Evolutionary conservation across 179 eudicot species (phyloP).

Genomic region (Silene vulgaris): DNA sequence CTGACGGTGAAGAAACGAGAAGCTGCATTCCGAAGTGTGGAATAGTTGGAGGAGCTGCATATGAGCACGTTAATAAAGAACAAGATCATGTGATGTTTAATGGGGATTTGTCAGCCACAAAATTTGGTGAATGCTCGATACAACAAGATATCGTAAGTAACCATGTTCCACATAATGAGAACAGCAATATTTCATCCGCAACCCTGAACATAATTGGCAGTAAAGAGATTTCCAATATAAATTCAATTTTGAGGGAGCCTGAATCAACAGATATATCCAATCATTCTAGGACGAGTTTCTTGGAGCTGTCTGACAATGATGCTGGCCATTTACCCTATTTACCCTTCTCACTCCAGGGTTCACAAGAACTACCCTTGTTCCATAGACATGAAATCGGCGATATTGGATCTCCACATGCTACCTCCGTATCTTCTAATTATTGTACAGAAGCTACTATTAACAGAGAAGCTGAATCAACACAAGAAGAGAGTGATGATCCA

Average conservation of each 20-base stretch:
- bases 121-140: slow-evolving; percentile 5
- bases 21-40: slow-evolving; percentile 1
- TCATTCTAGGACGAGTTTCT: slow-evolving; percentile 5
- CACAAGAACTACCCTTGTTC: slow-evolving; percentile 17
- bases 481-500: slow-evolving; percentile 13
- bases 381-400: slow-evolving; percentile 14
- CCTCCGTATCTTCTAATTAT: slow-evolving; percentile 11
- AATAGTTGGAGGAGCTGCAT: background rate
- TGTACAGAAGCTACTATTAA: slow-evolving; percentile 21
- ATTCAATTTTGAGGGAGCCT: slow-evolving; percentile 11
- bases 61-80: slow-evolving; percentile 2
- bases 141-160: slow-evolving; percentile 5
- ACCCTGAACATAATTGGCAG: slow-evolving; percentile 9
- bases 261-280: slow-evolving; percentile 12
- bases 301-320: slow-evolving; percentile 8
- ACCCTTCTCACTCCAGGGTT: slow-evolving; percentile 10
- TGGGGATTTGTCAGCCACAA: slow-evolving; percentile 13
- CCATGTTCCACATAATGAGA: background rate
- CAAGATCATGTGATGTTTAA: slow-evolving; percentile 5
- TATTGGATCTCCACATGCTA: slow-evolving; percentile 6
- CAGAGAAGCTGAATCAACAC: slow-evolving; percentile 19
- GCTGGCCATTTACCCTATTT: slow-evolving; percentile 16
- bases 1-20: slow-evolving; percentile 8
- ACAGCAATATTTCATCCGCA: background rate
- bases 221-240: slow-evolving; percentile 18